Evolutionary conservation across 139 green algal species (phyloP).

Genomic region (Auxenochlorella protothecoides): DNA sequence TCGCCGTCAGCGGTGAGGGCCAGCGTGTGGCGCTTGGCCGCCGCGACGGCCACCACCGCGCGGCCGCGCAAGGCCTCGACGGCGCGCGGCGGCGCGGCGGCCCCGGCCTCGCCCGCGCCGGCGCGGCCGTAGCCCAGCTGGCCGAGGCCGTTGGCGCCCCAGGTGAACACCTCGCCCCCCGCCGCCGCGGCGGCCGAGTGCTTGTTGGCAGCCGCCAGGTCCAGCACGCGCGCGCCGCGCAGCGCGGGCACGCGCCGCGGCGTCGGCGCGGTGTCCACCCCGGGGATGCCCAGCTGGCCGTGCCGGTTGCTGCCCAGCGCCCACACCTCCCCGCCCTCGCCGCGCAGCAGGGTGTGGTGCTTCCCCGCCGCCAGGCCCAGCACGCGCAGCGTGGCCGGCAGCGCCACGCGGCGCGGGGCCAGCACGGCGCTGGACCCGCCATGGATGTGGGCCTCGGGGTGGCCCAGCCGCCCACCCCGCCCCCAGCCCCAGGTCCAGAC

Average conservation of each 20-base stretch:
- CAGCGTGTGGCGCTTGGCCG: conserved; percentile 84
- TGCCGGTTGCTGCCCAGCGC: conserved; percentile 65
- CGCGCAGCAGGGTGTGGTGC: conserved; percentile 79
- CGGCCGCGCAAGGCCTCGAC: conserved; percentile 57
- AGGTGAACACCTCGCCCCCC: conserved; percentile 65
- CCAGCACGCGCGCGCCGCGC: conserved; percentile 33
- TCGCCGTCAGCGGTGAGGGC: conserved; percentile 66
- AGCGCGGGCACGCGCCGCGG: conserved; percentile 42
- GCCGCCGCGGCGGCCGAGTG: conserved; percentile 67
- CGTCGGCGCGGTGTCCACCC: conserved; percentile 61
- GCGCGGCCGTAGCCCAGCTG: conserved; percentile 78
- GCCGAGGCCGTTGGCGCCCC: conserved; percentile 61
- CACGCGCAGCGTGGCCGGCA: conserved; percentile 19
- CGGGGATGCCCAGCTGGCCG: conserved; percentile 48
- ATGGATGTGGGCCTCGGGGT: conserved; percentile 74
- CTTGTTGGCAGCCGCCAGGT: conserved; percentile 71
- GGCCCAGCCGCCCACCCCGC: conserved; percentile 73
- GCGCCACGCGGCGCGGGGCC: conserved; percentile 30
- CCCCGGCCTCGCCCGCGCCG: conserved; percentile 13
- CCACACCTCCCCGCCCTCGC: conserved; percentile 64
- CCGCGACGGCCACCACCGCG: conserved; percentile 45
- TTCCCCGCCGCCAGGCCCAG: conserved; percentile 60
- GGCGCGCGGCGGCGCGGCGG: too few relatives aligned
- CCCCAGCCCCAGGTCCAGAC: conserved; percentile 83
- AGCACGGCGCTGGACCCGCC: conserved; percentile 58